Percentiles rank a stretch among this genome's conserved stretches.
These are phyloP conservation scores for Linnemannia hyalina DNA, from an alignment of 192 early-diverging fungal genomes.

Conservation along the genomic window DNA sequence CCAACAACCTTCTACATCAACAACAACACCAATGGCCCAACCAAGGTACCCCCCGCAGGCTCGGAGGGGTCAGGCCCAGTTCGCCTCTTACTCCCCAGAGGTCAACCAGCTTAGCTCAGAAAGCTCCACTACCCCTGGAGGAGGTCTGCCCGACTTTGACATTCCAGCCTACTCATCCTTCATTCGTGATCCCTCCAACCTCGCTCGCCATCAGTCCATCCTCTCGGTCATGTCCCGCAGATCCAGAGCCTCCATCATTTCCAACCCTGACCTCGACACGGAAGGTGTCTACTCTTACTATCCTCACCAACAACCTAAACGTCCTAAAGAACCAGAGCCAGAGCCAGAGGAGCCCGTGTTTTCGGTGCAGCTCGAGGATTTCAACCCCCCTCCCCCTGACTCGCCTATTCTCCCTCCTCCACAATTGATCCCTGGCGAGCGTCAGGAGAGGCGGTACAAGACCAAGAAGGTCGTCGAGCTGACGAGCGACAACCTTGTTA, in stretches of 20 bases:
- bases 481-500: slow-evolving; percentile 76
- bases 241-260: slow-evolving; percentile 39
- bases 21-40: slow-evolving; percentile 5
- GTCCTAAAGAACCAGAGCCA: slow-evolving; percentile 25
- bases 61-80: slow-evolving; percentile 10
- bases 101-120: neutral
- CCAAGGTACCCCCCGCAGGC: slow-evolving; percentile 8
- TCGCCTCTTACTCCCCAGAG: neutral
- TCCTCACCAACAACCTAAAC: slow-evolving; percentile 24
- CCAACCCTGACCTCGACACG: slow-evolving; percentile 45
- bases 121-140: neutral
- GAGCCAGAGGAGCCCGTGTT: slow-evolving; percentile 29
- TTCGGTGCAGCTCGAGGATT: slow-evolving; percentile 39
- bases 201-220: slow-evolving; percentile 40
- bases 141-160: slow-evolving; percentile 21
- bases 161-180: slow-evolving; percentile 44
- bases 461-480: slow-evolving; percentile 70
- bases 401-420: slow-evolving; percentile 53
- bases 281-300: slow-evolving; percentile 48
- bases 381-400: slow-evolving; percentile 47
- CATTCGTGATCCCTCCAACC: slow-evolving; percentile 34
- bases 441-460: slow-evolving; percentile 66
- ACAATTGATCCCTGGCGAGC: slow-evolving; percentile 48
- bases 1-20: slow-evolving; percentile 5
- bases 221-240: slow-evolving; percentile 41